phyloP scores from a whole-genome alignment of 768 basidiomycete genomes.

The Leccinum variicolor region DNA sequence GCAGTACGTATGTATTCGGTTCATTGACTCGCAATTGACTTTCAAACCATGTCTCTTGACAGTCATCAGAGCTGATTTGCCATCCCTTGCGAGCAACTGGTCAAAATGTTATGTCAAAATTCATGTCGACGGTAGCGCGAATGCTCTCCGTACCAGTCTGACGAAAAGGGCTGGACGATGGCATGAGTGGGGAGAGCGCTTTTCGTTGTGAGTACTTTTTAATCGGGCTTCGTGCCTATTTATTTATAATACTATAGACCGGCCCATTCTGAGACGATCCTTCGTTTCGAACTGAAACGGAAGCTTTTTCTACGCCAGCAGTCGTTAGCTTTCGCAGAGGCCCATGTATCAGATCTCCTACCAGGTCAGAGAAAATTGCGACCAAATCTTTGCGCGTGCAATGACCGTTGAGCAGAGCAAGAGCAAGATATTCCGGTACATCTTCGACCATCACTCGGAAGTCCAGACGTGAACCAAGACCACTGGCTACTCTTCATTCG shows the following conservation, averaged over 20 bases:
- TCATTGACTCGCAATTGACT: neutral
- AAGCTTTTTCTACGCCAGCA: slow-evolving; percentile 6
- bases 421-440: slow-evolving; percentile 13
- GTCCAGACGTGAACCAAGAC: neutral
- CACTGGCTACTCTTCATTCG: slow-evolving; percentile 23
- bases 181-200: slow-evolving; percentile 21
- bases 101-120: slow-evolving; percentile 24
- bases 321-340: slow-evolving; percentile 15
- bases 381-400: neutral
- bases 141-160: slow-evolving; percentile 6
- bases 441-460: slow-evolving; percentile 12
- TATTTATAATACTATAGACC: slow-evolving; percentile 5
- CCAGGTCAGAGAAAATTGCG: slow-evolving; percentile 1
- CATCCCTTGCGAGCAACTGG: slow-evolving; percentile 16
- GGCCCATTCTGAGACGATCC: slow-evolving; percentile 11
- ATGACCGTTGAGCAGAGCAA: slow-evolving; percentile 2
- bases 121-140: slow-evolving; percentile 15
- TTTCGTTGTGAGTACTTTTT: slow-evolving; percentile 16
- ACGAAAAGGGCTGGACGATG: slow-evolving; percentile 17
- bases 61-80: slow-evolving; percentile 28
- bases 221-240: neutral
- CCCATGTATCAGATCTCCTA: slow-evolving; percentile 18
- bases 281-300: slow-evolving; percentile 27
- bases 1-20: slow-evolving; percentile 10
- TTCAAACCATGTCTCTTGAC: neutral